Conservation (phyloP, 2,329 filamentous ascomycete species). For the Aurifilum marmelostoma region DNA sequence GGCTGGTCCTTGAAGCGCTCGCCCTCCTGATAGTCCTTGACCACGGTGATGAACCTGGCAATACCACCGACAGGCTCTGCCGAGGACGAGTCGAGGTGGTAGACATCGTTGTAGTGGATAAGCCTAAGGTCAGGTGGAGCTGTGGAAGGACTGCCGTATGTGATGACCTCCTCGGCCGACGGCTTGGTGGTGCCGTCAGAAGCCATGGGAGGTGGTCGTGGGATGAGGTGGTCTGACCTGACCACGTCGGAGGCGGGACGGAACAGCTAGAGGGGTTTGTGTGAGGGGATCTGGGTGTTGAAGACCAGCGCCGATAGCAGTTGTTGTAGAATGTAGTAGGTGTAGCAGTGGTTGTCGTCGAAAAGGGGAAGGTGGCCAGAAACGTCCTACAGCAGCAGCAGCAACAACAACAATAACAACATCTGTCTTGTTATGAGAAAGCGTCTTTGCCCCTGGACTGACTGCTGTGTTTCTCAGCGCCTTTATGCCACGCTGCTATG, state of each 20-base stretch:
- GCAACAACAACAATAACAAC: not conserved
- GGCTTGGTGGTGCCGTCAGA: slow-evolving; percentile 22
- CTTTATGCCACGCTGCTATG: not conserved
- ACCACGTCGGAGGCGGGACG: too few relatives aligned
- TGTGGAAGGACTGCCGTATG: slow-evolving; percentile 38
- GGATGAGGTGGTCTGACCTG: not conserved
- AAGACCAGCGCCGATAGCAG: not conserved
- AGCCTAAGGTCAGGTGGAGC: slow-evolving; percentile 72
- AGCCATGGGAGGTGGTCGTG: slow-evolving; percentile 14
- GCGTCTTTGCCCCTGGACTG: not conserved
- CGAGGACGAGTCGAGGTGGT: slow-evolving; percentile 77
- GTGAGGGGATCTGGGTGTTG: not conserved
- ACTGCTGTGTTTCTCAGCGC: not conserved
- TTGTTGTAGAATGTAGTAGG: not conserved
- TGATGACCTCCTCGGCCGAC: slow-evolving; percentile 32
- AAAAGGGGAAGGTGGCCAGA: not conserved
- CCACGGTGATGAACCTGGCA: slow-evolving; percentile 77
- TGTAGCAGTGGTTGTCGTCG: not conserved
- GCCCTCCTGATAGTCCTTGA: slow-evolving; percentile 72
- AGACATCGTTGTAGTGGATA: slow-evolving; percentile 92
- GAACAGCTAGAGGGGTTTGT: too few relatives aligned
- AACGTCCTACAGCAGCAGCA: not conserved
- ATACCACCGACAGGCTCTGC: slow-evolving; percentile 83
- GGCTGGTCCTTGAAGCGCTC: slow-evolving; percentile 65
- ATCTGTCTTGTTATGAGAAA: not conserved